Evolutionary conservation across 805 yeast genomes (phyloP).

Genomic region (Metschnikowia lachancei): DNA sequence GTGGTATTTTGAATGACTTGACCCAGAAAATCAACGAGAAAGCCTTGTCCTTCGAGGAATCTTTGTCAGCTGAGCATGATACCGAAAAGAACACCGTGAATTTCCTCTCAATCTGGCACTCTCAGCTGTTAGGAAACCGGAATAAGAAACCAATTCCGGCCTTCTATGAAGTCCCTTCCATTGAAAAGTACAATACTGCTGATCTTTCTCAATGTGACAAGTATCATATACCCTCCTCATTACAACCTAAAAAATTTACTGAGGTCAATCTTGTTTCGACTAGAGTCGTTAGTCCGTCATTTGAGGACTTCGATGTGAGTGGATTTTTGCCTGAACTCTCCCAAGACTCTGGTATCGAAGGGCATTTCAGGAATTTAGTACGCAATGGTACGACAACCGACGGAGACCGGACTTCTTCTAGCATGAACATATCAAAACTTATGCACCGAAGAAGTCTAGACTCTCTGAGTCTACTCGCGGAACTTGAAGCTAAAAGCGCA

Average conservation of each 20-base stretch:
- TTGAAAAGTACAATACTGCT: conserved; percentile 17
- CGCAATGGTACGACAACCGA: neutral
- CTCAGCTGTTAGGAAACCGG: conserved; percentile 27
- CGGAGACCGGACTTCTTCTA: neutral
- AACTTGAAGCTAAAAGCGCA: conserved; percentile 10
- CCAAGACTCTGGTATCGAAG: conserved; percentile 48
- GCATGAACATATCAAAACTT: neutral
- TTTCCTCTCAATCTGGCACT: conserved; percentile 44
- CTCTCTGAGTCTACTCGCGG: conserved; percentile 29
- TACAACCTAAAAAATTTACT: conserved; percentile 33
- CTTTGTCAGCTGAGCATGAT: conserved; percentile 43
- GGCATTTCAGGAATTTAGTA: conserved; percentile 37
- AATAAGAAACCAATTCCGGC: conserved; percentile 5
- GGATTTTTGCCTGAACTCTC: conserved; percentile 47
- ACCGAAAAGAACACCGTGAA: conserved; percentile 26
- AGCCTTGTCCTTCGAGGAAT: conserved; percentile 33
- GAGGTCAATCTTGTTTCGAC: conserved; percentile 44
- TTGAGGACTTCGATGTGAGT: conserved; percentile 41
- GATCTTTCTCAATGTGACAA: conserved; percentile 14
- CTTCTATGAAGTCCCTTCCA: conserved; percentile 17
- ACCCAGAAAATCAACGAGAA: conserved; percentile 25
- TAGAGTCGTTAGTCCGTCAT: conserved; percentile 42
- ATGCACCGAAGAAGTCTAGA: conserved; percentile 24
- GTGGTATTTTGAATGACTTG: conserved; percentile 40
- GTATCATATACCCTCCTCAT: conserved; percentile 26